Conservation (phyloP, 495 filamentous ascomycete genomes). For the Talaromyces adpressus region DNA sequence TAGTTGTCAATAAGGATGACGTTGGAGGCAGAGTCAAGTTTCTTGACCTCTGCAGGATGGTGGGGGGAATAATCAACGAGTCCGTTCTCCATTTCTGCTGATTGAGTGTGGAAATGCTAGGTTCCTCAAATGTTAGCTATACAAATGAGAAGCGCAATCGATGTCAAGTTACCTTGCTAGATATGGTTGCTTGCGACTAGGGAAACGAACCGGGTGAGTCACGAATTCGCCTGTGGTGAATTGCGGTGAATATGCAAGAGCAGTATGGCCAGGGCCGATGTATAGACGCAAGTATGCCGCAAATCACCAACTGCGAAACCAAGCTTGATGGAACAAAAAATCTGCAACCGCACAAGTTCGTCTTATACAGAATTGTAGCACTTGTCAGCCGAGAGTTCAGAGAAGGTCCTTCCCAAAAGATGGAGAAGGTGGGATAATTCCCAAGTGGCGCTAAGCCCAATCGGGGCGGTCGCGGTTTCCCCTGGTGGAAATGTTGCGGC, state of each 20-base stretch:
- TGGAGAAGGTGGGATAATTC: neutral
- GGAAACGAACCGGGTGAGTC: neutral
- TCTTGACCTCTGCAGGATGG: conserved; percentile 61
- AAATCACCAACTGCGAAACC: neutral
- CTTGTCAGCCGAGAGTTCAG: neutral
- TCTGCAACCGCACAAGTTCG: neutral
- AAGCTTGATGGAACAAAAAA: neutral
- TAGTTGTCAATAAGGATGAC: conserved; percentile 98
- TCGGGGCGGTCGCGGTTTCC: conserved; percentile 19
- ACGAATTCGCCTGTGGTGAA: neutral
- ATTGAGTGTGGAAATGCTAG: neutral
- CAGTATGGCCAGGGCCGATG: neutral
- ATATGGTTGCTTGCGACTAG: neutral
- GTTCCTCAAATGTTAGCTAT: neutral
- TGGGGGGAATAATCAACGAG: conserved; percentile 83
- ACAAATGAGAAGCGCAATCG: neutral
- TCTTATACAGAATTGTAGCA: neutral
- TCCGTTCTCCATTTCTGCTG: conserved; percentile 37
- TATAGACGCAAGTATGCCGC: neutral
- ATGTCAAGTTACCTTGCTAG: neutral
- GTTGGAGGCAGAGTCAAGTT: conserved; percentile 72
- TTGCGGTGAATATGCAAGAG: neutral
- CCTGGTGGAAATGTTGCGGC: neutral
- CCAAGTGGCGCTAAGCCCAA: conserved; percentile 21
- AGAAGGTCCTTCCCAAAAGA: neutral